These are phyloP conservation scores for Cyclocybe aegerita DNA, from an alignment of 768 basidiomycete species.

Conservation along the genomic window DNA sequence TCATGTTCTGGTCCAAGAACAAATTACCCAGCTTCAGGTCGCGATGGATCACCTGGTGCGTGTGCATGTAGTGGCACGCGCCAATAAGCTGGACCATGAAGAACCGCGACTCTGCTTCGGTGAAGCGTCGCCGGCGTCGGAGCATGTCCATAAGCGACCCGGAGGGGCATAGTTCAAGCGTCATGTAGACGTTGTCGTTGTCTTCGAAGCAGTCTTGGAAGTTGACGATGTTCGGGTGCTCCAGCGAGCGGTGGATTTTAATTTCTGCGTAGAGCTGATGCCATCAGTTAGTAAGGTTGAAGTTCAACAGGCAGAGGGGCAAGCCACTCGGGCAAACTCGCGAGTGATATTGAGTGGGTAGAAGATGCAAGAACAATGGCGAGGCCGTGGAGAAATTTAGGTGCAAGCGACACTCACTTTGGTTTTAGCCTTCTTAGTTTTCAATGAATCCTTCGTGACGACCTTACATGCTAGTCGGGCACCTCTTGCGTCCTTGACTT, in stretches of 20 bases:
- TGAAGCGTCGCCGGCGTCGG: constrained; percentile 80
- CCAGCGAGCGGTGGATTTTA: constrained; percentile 90
- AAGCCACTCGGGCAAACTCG: too few relatives aligned
- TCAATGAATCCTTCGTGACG: constrained; percentile 87
- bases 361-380: not conserved
- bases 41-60: constrained; percentile 94
- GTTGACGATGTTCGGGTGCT: constrained; percentile 89
- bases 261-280: constrained; percentile 91
- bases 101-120: constrained; percentile 90
- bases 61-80: constrained; percentile 97
- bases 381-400: too few relatives aligned
- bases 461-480: constrained; percentile 86
- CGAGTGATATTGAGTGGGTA: too few relatives aligned
- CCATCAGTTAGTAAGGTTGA: too few relatives aligned
- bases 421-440: constrained; percentile 95
- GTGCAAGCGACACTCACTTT: constrained; percentile 63
- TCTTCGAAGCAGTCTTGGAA: constrained; percentile 98
- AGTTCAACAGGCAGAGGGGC: too few relatives aligned
- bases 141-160: constrained; percentile 93
- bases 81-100: constrained; percentile 94
- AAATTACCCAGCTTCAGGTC: constrained; percentile 97
- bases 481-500: constrained; percentile 75
- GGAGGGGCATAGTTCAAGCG: constrained; percentile 86
- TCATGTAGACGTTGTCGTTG: constrained; percentile 95
- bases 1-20: constrained; percentile 89